Percentiles rank a stretch among this genome's conserved stretches.
Conservation (phyloP, 2,329 filamentous ascomycete species). For the Coniochaeta pulveracea region DNA sequence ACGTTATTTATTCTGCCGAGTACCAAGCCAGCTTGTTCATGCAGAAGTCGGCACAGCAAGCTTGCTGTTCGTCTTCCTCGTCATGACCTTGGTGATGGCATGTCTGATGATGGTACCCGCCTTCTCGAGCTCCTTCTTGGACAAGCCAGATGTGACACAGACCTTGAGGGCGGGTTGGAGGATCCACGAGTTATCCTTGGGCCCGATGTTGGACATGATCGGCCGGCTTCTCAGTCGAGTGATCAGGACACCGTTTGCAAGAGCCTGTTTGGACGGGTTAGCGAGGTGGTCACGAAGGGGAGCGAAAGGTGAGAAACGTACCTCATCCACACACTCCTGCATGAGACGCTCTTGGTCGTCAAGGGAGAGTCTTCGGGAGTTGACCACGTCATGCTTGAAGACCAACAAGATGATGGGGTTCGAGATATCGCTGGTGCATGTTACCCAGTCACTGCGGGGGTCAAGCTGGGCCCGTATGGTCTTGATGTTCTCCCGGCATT, state of each 20-base stretch:
- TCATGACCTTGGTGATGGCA: slow-evolving; percentile 88
- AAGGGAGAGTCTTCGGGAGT: slow-evolving; percentile 52
- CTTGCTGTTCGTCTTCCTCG: slow-evolving; percentile 43
- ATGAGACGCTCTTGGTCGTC: slow-evolving; percentile 77
- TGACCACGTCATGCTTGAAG: slow-evolving; percentile 73
- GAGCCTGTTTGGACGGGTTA: slow-evolving; percentile 37
- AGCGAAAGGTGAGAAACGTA: slow-evolving; percentile 28
- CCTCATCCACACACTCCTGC: slow-evolving; percentile 93
- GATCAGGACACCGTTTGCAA: slow-evolving; percentile 82
- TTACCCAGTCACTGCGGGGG: slow-evolving; percentile 86
- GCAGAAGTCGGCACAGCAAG: neutral
- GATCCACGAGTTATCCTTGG: slow-evolving; percentile 58
- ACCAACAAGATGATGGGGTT: slow-evolving; percentile 81
- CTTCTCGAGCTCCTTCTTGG: slow-evolving; percentile 93
- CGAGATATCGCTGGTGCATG: slow-evolving; percentile 67
- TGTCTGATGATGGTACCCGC: slow-evolving; percentile 79
- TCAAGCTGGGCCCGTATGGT: slow-evolving; percentile 80
- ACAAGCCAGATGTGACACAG: slow-evolving; percentile 76
- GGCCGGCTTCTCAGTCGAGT: slow-evolving; percentile 75
- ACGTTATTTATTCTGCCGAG: too few relatives aligned
- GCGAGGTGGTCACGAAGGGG: slow-evolving; percentile 1
- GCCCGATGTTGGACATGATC: slow-evolving; percentile 47
- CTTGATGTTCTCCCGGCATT: slow-evolving; percentile 77
- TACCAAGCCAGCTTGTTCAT: too few relatives aligned
- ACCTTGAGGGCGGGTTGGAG: slow-evolving; percentile 80